A percentile compares a stretch with the other conserved stretches of the same genome.
These are phyloP conservation scores for Sporisorium exsertum DNA, from an alignment of 1,284 basidiomycete species.

Conservation along the genomic window DNA sequence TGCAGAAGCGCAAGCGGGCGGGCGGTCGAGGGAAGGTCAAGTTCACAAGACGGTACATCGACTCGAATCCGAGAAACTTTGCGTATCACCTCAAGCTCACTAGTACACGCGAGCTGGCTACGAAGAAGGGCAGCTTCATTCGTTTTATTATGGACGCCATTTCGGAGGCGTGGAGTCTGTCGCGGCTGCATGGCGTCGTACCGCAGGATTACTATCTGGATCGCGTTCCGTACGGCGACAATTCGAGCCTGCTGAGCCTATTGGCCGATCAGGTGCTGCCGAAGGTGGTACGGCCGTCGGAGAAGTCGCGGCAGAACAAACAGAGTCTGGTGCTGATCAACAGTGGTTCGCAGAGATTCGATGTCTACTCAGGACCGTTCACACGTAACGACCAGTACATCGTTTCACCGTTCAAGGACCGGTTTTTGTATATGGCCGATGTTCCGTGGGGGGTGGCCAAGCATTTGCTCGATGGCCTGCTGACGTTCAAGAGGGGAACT, in stretches of 20 bases:
- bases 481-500: slow-evolving; percentile 43
- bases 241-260: slow-evolving; percentile 58
- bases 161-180: slow-evolving; percentile 60
- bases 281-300: slow-evolving; percentile 61
- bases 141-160: slow-evolving; percentile 61
- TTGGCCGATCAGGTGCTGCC: slow-evolving; percentile 60
- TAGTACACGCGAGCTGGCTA: slow-evolving; percentile 51
- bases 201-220: slow-evolving; percentile 68
- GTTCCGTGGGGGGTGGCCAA: slow-evolving; percentile 60
- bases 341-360: slow-evolving; percentile 65
- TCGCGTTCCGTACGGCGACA: slow-evolving; percentile 52
- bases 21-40: slow-evolving; percentile 61
- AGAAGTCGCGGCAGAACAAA: slow-evolving; percentile 37
- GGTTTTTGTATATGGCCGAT: slow-evolving; percentile 61
- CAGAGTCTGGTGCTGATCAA: slow-evolving; percentile 65
- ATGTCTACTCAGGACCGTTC: slow-evolving; percentile 62
- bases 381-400: slow-evolving; percentile 68
- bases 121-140: slow-evolving; percentile 58
- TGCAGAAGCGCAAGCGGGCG: slow-evolving; percentile 31
- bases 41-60: slow-evolving; percentile 71
- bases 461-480: slow-evolving; percentile 48
- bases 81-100: slow-evolving; percentile 51
- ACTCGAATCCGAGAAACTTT: slow-evolving; percentile 71
- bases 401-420: slow-evolving; percentile 63
- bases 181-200: slow-evolving; percentile 58